Base-by-base conservation (phyloP, 805 yeast genomes). In the Lipomyces chichibuensis region DNA sequence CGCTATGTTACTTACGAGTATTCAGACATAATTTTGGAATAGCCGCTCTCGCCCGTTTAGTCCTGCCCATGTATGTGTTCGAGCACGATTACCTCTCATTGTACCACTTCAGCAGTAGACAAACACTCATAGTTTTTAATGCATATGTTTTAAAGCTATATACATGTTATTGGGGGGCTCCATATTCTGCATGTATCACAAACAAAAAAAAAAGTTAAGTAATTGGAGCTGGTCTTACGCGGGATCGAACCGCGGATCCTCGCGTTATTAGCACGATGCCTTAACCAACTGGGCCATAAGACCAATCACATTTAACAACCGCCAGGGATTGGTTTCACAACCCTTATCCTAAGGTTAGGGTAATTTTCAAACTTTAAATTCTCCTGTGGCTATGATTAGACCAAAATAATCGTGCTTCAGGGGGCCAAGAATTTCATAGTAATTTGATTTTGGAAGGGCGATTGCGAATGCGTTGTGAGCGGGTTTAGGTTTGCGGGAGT, bases 201-300 rank as follows among this genome's bases (percentile, higher is more conserved):
- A 17, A 1, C 2, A 39, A 39, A 62, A 46, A 43, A 27, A 5
- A 62, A 62, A 25, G 33, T 37, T 2, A 52, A 13, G 52, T 29
- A 27, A 63, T n/a, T 23, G 65, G 46, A 62, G 54, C 20, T 63
- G 65, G 65, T 63, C 65, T 63, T 37, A 27, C 33, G 65, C 65
- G 65, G 65, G 65, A 63, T 63, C 65, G 65, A 63, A 63, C 65
- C 65, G 65, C 65, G 33, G 65, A 63, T 63, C 65, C 65, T 63
- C 65, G 65, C 65, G 65, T 63, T 63, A 63, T 63, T 63, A 63
- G 65, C 65, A 63, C 65, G 65, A 63, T 63, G 65, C 65, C 65
- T 63, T 63, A 63, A 63, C 65, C 65, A 63, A 63, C 65, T 63
- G 65, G 65, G 65, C 65, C 65, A 63, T 27, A 37, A 63, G 65